Conservation (phyloP, 2,329 filamentous ascomycete species). For the Hymenotorrendiella dingleyae region DNA sequence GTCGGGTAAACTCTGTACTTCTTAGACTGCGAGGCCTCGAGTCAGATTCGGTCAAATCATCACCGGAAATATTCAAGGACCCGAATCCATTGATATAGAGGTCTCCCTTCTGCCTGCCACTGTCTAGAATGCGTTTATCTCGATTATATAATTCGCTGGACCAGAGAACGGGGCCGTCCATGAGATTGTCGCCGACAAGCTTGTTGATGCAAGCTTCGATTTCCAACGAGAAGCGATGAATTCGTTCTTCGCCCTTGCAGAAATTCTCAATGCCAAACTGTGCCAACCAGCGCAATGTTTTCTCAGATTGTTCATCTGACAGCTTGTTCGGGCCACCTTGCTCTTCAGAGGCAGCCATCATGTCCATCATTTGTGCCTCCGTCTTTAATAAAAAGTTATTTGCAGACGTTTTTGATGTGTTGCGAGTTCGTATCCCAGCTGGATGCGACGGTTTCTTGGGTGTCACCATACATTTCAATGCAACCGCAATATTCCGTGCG, state of each 20-base stretch:
- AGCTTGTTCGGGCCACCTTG: slow-evolving; percentile 92
- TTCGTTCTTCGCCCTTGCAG: slow-evolving; percentile 88
- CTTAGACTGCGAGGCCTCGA: slow-evolving; percentile 29
- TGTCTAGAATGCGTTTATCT: slow-evolving; percentile 55
- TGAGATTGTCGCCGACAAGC: slow-evolving; percentile 75
- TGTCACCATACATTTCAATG: slow-evolving; percentile 83
- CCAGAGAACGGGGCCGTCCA: slow-evolving; percentile 85
- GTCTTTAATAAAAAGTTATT: slow-evolving; percentile 66
- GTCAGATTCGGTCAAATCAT: slow-evolving; percentile 31
- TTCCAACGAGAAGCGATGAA: slow-evolving; percentile 89
- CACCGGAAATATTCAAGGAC: slow-evolving; percentile 41
- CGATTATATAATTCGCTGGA: slow-evolving; percentile 82
- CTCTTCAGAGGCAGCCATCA: slow-evolving; percentile 74
- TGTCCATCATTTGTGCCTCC: slow-evolving; percentile 79
- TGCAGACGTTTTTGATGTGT: slow-evolving; percentile 26
- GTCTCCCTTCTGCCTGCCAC: slow-evolving; percentile 43
- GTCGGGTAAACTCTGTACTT: slow-evolving; percentile 39
- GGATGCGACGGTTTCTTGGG: slow-evolving; percentile 38
- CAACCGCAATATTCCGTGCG: slow-evolving; percentile 77
- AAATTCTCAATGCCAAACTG: slow-evolving; percentile 84
- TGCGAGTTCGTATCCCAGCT: slow-evolving; percentile 34
- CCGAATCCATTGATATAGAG: slow-evolving; percentile 41
- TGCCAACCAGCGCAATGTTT: slow-evolving; percentile 76
- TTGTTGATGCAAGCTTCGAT: slow-evolving; percentile 81
- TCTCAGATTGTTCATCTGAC: slow-evolving; percentile 88